Percentiles rank a stretch among this genome's conserved stretches.
Conservation (phyloP, 352 stramenopile species). For the Pythium phragmitis region DNA sequence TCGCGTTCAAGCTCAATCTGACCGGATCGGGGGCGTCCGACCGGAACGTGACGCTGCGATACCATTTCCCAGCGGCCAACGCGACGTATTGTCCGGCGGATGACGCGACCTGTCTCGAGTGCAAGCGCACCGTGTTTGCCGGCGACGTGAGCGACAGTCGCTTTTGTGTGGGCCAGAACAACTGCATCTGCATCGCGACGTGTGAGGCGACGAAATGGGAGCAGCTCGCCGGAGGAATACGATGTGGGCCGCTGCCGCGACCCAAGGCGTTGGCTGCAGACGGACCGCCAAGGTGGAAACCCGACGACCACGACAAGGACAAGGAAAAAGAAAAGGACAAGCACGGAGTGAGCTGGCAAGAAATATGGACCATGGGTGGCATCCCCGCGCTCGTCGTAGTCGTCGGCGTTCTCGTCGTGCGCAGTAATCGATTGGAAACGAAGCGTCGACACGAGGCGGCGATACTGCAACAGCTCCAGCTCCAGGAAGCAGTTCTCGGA, state of each 20-base stretch:
- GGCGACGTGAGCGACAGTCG: constrained; percentile 16
- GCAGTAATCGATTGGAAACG: constrained; percentile 18
- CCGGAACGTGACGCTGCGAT: constrained; percentile 14
- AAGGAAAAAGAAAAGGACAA: not conserved
- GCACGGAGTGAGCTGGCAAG: constrained; percentile 15
- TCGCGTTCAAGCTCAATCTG: constrained; percentile 17
- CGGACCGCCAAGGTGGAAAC: not conserved
- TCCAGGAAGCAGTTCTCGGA: not conserved
- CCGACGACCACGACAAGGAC: not conserved
- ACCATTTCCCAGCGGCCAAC: constrained; percentile 13
- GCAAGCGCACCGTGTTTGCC: constrained; percentile 1
- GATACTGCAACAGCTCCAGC: constrained; percentile 6
- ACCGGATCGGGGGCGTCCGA: not conserved
- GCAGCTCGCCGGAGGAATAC: constrained; percentile 31
- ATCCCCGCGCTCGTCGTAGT: constrained; percentile 21
- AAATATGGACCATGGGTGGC: constrained; percentile 24
- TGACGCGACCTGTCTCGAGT: constrained; percentile 12
- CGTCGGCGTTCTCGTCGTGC: constrained; percentile 19
- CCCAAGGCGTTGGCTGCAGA: constrained; percentile 8
- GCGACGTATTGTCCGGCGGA: constrained; percentile 13
- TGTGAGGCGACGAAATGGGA: constrained; percentile 45
- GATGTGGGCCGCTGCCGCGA: constrained; percentile 11
- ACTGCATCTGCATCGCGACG: constrained; percentile 31
- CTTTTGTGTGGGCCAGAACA: constrained; percentile 19
- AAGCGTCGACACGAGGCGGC: constrained; percentile 6